Evolutionary conservation across 305 asterid species (phyloP), one percentile per base, ranked within the genome.

Genomic region (Fraxinus xanthoxyloides): DNA sequence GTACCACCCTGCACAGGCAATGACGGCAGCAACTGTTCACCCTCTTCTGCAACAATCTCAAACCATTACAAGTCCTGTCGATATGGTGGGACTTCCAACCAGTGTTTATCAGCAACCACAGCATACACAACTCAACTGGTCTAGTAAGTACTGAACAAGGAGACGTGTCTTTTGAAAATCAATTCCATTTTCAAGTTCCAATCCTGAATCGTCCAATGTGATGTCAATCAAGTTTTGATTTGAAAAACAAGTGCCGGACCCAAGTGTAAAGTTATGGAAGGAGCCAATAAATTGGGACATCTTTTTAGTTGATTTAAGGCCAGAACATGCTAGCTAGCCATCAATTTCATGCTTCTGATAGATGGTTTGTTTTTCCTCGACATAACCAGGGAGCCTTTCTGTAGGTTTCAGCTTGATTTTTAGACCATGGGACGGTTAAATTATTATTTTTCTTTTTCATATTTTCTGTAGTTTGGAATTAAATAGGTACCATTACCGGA

Each of bases 31-130:
- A 35, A 85, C 91, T n/a, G 89, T 92, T 79, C 97, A 93, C 93
- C 94, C 95, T 40, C 90, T 95, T 54, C 79, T 92, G 88, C 98
- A 94, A 73, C 98, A 95, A 86, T 83, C 97, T 65, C 98, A 93
- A 84, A 90, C 97, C 80, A 87, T 92, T 76, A 87, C 94, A 35
- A 93, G 90, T 77, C 88, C 97, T 54, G 91, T 81, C 26, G 98
- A 95, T 79, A 92, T 93, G 92, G 93, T 83, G 43, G 94, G 92
- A 75, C 92, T 91, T 4, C 86, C 92, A 4, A 85, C 87, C 77
- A 86, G 75, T 76, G 86, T 88, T 79, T 93, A 91, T 92, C 97
- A 93, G 86, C 97, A 89, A 86, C 34, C 72, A 24, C 72, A 63
- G 72, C 72, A 63, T 63, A 74, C 94, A 5, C 95, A 91, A 34